Percentiles rank a stretch among this genome's conserved stretches.
Conservation (phyloP, 2,329 filamentous ascomycete genomes). For the Chrysosporium queenslandicum region DNA sequence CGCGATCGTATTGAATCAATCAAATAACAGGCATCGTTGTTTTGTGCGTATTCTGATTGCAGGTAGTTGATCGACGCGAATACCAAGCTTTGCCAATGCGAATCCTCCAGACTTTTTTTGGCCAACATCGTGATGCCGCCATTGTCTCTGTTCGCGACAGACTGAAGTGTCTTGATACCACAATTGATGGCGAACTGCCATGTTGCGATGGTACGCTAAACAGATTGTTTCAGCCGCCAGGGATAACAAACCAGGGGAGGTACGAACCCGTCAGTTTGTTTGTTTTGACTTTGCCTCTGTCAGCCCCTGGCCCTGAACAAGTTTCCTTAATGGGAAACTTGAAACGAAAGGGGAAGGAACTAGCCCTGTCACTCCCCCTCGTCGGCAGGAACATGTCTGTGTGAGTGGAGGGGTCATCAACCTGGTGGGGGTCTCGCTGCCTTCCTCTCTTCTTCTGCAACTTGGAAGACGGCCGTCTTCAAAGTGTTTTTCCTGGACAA, state of each 20-base stretch:
- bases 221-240: background rate
- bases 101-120: conserved; percentile 4
- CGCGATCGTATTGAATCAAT: background rate
- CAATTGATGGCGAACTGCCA: too few species aligned
- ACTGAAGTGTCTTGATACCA: too few species aligned
- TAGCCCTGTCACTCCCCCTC: background rate
- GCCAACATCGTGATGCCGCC: background rate
- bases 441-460: too few species aligned
- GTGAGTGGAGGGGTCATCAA: too few species aligned
- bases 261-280: background rate
- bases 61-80: background rate
- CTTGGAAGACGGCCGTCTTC: too few species aligned
- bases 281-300: conserved; percentile 9
- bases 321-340: background rate
- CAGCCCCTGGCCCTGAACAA: background rate
- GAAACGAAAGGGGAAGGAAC: background rate
- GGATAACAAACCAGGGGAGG: background rate
- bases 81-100: conserved; percentile 11
- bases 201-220: background rate
- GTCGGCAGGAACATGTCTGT: background rate
- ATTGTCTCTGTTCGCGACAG: background rate
- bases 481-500: too few species aligned
- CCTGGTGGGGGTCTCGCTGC: too few species aligned
- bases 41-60: background rate
- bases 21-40: background rate